Evolutionary conservation across 305 asterid genomes (phyloP), one percentile per base, ranked within the genome.

Genomic region (Fraxinus dipetala): DNA sequence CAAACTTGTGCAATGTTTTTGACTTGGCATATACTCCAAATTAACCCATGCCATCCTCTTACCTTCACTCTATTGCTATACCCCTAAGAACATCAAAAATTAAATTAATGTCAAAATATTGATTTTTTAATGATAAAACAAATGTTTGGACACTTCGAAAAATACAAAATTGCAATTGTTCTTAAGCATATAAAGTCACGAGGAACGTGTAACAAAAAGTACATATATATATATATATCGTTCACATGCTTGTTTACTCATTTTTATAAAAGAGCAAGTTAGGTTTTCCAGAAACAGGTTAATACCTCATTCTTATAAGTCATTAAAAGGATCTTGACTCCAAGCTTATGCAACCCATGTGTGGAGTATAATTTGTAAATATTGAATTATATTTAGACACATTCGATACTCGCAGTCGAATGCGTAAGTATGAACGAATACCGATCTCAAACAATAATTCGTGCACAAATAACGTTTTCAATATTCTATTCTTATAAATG

Each of bases 261-360:
- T 32, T 78, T 32, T 51, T 72, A 75, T 48, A 89, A 90, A 88
- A 88, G 86, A 75, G 81, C 40, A 43, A 83, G 88, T 89, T 89
- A 87, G 94, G 94, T 85, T 80, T 75, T 80, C 82, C 54, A 83
- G 86, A 88, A 82, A 81, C 78, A 35, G 88, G 86, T 83, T 31
- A 87, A 84, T 83, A 78, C 87, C 91, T 63, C 85, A 84, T 82
- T 87, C 79, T 85, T 78, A 65, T 61, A 65, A 82, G 59, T 82
- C 61, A 80, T 79, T 56, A 78, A 81, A 79, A 80, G 36, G 63
- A 9, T 77, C 73, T 84, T 89, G 87, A 88, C 84, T 84, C 80
- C 72, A 34, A 45, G 76, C 83, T 83, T 86, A 45, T 82, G 87
- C 86, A 87, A 65, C 86, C 85, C 91, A 90, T 88, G 79, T 90